A percentile compares a stretch with the other conserved stretches of the same genome.
Evolutionary conservation across 1,284 basidiomycete genomes (phyloP).

Genomic region (Waitea zeae): DNA sequence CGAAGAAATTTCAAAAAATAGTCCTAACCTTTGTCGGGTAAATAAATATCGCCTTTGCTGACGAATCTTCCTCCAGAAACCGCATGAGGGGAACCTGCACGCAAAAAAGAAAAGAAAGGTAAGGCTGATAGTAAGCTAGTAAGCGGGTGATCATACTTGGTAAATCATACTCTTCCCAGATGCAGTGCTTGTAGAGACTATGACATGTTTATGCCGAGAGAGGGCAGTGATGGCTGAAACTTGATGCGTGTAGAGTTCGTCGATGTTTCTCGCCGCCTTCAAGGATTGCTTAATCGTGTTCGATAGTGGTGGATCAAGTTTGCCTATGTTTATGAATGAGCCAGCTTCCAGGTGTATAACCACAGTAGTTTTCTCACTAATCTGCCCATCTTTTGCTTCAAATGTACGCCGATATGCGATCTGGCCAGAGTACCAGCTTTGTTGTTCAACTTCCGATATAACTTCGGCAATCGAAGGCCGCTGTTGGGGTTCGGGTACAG

Average conservation of each 20-base stretch:
- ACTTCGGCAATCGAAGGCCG: conserved; percentile 42
- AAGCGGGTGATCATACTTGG: conserved; percentile 28
- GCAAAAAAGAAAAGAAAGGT: conserved; percentile 1
- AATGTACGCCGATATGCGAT: conserved; percentile 40
- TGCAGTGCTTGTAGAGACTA: conserved; percentile 83
- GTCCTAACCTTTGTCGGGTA: conserved; percentile 70
- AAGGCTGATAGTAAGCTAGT: conserved; percentile 1
- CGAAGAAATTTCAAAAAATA: neutral
- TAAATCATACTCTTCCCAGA: conserved; percentile 89
- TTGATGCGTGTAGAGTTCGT: conserved; percentile 65
- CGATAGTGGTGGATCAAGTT: conserved; percentile 40
- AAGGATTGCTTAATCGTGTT: conserved; percentile 41
- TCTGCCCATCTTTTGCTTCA: conserved; percentile 30
- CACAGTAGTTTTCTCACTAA: too few relatives aligned
- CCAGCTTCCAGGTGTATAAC: too few relatives aligned
- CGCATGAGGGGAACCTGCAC: conserved; percentile 57
- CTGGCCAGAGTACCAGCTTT: conserved; percentile 53
- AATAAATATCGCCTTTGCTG: conserved; percentile 66
- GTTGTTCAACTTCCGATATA: conserved; percentile 35
- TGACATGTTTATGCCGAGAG: conserved; percentile 47
- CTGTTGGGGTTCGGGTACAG: conserved; percentile 28
- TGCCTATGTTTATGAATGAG: too few relatives aligned
- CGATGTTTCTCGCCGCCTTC: conserved; percentile 43
- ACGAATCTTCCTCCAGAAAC: conserved; percentile 44
- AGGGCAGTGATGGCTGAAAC: conserved; percentile 61